Evolutionary conservation across 1,284 basidiomycete genomes (phyloP).

Genomic region (Rhodotorula sp.): DNA sequence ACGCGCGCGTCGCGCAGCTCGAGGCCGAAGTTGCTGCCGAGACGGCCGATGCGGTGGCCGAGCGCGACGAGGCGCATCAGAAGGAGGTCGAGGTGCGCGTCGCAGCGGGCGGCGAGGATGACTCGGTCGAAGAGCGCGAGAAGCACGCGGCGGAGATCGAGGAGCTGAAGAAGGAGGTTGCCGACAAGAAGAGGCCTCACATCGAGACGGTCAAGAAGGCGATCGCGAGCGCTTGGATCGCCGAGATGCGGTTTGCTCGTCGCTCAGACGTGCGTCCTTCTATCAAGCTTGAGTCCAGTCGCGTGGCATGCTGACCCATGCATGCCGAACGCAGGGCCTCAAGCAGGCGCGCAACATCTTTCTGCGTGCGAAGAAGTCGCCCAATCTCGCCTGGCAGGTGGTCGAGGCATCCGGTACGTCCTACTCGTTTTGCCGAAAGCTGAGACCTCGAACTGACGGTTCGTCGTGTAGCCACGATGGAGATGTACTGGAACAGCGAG

Average conservation of each 20-base stretch:
- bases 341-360: constrained; percentile 79
- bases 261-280: constrained; percentile 65
- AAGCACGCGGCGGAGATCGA: constrained; percentile 55
- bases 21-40: constrained; percentile 60
- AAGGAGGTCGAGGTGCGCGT: constrained; percentile 30
- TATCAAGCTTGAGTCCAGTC: background rate
- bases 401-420: constrained; percentile 80
- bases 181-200: constrained; percentile 50
- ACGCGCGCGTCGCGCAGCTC: constrained; percentile 69
- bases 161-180: constrained; percentile 48
- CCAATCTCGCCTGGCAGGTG: constrained; percentile 85
- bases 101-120: constrained; percentile 38
- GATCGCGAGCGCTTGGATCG: constrained; percentile 62
- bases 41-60: constrained; percentile 52
- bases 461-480: constrained; percentile 72
- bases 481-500: constrained; percentile 92
- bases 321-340: constrained; percentile 57
- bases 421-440: background rate
- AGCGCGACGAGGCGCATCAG: constrained; percentile 44
- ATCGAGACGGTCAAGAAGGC: constrained; percentile 56
- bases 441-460: background rate
- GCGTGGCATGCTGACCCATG: background rate
- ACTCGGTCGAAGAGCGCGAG: constrained; percentile 52
- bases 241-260: constrained; percentile 90
- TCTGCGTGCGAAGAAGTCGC: constrained; percentile 78